Percentiles rank a stretch among this genome's conserved stretches.
These are phyloP conservation scores for Chlamydomonas incerta DNA, from an alignment of 139 green algal species.

Conservation along the genomic window DNA sequence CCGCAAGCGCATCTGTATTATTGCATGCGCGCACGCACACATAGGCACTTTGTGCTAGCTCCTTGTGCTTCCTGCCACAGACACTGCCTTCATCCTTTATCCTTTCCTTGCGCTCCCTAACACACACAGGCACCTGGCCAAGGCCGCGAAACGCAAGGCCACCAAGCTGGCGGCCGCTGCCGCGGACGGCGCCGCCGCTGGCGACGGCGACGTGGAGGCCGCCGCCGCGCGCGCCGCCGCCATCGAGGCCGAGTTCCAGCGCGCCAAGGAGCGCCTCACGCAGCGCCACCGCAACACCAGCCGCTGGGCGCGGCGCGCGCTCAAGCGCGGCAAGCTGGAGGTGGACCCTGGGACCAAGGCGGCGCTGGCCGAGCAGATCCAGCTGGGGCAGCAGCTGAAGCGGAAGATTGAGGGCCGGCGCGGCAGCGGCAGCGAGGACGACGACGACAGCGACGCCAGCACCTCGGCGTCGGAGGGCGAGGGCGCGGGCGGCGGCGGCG, in stretches of 20 bases:
- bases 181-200: slow-evolving; percentile 29
- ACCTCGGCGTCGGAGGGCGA: slow-evolving; percentile 49
- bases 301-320: slow-evolving; percentile 86
- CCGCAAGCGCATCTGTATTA: too few species aligned
- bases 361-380: slow-evolving; percentile 91
- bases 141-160: slow-evolving; percentile 32
- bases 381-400: slow-evolving; percentile 84
- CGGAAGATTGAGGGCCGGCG: slow-evolving; percentile 71
- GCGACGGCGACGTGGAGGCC: slow-evolving; percentile 30
- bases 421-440: slow-evolving; percentile 39
- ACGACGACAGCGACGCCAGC: slow-evolving; percentile 39
- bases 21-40: not conserved
- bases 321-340: slow-evolving; percentile 79
- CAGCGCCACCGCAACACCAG: slow-evolving; percentile 94
- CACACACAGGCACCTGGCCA: slow-evolving; percentile 15
- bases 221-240: slow-evolving; percentile 30
- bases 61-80: not conserved
- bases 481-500: slow-evolving; percentile 23
- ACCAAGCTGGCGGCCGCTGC: slow-evolving; percentile 5
- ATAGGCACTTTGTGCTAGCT: not conserved
- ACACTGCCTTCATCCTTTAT: not conserved
- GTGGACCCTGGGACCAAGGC: slow-evolving; percentile 71
- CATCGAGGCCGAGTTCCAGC: slow-evolving; percentile 78
- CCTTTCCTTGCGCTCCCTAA: not conserved
- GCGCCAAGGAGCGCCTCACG: slow-evolving; percentile 92